Conservation (phyloP, 306 rosid species). For the Chamaecrista fasciculata region DNA sequence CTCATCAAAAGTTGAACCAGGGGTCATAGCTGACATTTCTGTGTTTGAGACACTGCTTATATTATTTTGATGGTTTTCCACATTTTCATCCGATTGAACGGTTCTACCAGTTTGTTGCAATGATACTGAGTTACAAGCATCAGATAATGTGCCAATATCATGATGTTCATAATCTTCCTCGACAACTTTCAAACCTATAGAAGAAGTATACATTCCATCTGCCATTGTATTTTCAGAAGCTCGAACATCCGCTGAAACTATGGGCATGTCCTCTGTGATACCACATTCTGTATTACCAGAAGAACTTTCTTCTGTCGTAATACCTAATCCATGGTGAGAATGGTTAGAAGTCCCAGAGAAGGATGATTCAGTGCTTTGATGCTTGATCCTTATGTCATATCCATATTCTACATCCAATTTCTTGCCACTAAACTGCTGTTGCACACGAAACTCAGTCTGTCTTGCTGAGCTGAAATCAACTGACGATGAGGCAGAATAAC, state of each 20-base stretch:
- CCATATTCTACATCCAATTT: constrained; percentile 55
- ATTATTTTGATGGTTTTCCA: constrained; percentile 36
- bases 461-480: constrained; percentile 57
- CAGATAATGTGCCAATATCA: constrained; percentile 31
- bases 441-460: constrained; percentile 54
- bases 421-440: constrained; percentile 59
- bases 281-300: constrained; percentile 37
- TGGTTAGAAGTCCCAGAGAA: constrained; percentile 39
- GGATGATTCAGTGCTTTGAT: constrained; percentile 46
- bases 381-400: constrained; percentile 43
- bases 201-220: constrained; percentile 41
- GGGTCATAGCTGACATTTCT: constrained; percentile 39
- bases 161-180: constrained; percentile 46
- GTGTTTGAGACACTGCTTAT: constrained; percentile 33
- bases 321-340: constrained; percentile 37
- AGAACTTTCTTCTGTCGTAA: constrained; percentile 44
- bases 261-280: constrained; percentile 29
- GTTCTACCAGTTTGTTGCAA: constrained; percentile 28
- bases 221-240: constrained; percentile 43
- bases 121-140: constrained; percentile 43
- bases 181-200: constrained; percentile 25
- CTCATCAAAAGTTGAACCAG: constrained; percentile 41
- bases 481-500: constrained; percentile 77
- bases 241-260: constrained; percentile 35
- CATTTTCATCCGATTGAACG: constrained; percentile 35